A percentile compares a stretch with the other conserved stretches of the same genome.
These are phyloP conservation scores for Carex myosuroides DNA, from an alignment of 176 grass and related monocot species.

Conservation along the genomic window DNA sequence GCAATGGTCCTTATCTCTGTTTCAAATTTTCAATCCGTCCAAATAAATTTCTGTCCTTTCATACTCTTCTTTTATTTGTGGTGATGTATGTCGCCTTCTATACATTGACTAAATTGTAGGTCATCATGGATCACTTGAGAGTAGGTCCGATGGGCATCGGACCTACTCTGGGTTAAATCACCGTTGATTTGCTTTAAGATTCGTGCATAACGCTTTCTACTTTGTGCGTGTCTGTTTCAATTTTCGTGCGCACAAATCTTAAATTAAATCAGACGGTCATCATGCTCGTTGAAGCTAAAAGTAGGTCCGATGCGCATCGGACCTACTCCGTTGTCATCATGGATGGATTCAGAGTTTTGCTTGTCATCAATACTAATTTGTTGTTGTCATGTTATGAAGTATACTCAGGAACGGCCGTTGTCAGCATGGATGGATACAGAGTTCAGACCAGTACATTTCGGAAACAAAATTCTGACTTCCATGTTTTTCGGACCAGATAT, in stretches of 20 bases:
- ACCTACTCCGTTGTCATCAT: too few relatives aligned
- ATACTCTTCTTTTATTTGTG: background rate
- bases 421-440: conserved; percentile 65
- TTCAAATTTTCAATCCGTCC: background rate
- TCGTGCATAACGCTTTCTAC: too few relatives aligned
- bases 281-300: too few relatives aligned
- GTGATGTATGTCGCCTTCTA: background rate
- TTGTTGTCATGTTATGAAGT: conserved; percentile 7
- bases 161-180: too few relatives aligned
- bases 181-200: too few relatives aligned
- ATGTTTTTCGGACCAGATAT: conserved; percentile 48
- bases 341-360: too few relatives aligned
- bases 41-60: background rate
- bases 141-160: too few relatives aligned
- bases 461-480: conserved; percentile 26
- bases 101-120: background rate
- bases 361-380: background rate
- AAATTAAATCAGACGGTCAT: too few relatives aligned
- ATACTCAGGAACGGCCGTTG: conserved; percentile 11
- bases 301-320: too few relatives aligned
- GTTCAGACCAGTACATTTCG: conserved; percentile 19
- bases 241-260: too few relatives aligned
- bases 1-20: background rate
- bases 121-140: too few relatives aligned
- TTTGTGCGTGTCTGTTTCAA: too few relatives aligned